Percentiles rank a stretch among this genome's conserved stretches.
Conservation (phyloP, 179 eudicot genomes). For the Actinidia arguta region DNA sequence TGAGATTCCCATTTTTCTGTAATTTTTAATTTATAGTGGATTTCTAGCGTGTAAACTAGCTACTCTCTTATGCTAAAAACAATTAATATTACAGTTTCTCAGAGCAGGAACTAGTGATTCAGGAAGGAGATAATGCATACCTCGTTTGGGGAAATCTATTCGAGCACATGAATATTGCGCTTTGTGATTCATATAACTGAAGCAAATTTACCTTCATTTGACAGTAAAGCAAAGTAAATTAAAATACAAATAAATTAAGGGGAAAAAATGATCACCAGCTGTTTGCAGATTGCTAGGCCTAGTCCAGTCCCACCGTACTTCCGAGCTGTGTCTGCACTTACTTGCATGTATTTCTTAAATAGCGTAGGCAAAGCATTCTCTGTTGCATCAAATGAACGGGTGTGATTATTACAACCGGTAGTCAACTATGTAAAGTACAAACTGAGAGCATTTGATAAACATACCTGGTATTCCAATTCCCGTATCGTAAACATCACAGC, state of each 20-base stretch:
- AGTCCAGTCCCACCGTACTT: conserved; percentile 98
- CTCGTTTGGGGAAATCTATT: not conserved
- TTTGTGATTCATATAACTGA: not conserved
- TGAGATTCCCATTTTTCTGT: not conserved
- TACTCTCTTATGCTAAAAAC: too few relatives aligned
- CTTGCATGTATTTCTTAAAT: conserved; percentile 95
- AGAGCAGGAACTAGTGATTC: not conserved
- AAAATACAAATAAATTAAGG: not conserved
- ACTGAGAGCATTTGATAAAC: not conserved
- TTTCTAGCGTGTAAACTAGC: not conserved
- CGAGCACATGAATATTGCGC: not conserved
- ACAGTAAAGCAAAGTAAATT: not conserved
- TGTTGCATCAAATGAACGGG: conserved; percentile 33
- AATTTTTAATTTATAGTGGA: not conserved
- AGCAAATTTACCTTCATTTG: not conserved
- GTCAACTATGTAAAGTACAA: not conserved
- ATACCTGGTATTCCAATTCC: conserved; percentile 98
- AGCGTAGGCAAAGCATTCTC: conserved; percentile 86
- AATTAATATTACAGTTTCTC: not conserved
- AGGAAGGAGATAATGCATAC: not conserved
- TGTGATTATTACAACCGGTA: not conserved
- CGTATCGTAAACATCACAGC: conserved; percentile 92
- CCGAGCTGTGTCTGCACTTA: conserved; percentile 85
- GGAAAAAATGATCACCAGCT: conserved; percentile 60
- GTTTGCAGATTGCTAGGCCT: conserved; percentile 97